These are phyloP conservation scores for Abortiporus biennis DNA, from an alignment of 1,284 basidiomycete species.

Conservation along the genomic window DNA sequence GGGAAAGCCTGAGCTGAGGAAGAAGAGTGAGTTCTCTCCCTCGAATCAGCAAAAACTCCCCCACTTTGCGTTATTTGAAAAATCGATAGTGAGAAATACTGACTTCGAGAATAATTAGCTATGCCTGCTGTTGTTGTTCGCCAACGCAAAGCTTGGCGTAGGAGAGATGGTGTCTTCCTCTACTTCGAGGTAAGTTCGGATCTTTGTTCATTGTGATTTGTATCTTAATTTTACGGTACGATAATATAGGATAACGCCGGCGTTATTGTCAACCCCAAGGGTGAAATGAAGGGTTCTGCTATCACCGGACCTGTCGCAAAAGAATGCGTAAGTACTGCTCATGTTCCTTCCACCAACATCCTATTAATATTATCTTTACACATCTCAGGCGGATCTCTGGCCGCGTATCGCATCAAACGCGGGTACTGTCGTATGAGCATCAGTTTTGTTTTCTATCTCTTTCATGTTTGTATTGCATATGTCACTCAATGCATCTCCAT, in stretches of 20 bases:
- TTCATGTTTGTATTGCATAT: conserved; percentile 19
- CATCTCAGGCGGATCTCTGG: conserved; percentile 95
- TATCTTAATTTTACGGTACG: neutral
- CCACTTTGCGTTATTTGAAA: neutral
- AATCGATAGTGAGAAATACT: neutral
- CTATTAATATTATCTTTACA: conserved; percentile 1
- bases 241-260: conserved; percentile 81
- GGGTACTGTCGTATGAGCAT: conserved; percentile 85
- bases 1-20: conserved; percentile 99
- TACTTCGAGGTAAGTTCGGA: conserved; percentile 80
- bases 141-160: conserved; percentile 98
- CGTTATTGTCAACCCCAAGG: conserved; percentile 98
- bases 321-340: conserved; percentile 72
- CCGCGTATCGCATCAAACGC: conserved; percentile 99
- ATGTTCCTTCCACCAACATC: conserved; percentile 1
- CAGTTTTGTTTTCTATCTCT: conserved; percentile 15
- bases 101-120: conserved; percentile 41
- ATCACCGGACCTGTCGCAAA: conserved; percentile 98
- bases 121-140: conserved; percentile 98
- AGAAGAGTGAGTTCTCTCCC: conserved; percentile 80
- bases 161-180: conserved; percentile 97
- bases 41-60: neutral
- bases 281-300: conserved; percentile 99
- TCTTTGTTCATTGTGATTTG: neutral
- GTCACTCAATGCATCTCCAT: conserved; percentile 8